Percentiles rank a stretch among this genome's conserved stretches.
These are phyloP conservation scores for Fusarium caatingaense DNA, from an alignment of 2,329 filamentous ascomycete species.

Conservation along the genomic window DNA sequence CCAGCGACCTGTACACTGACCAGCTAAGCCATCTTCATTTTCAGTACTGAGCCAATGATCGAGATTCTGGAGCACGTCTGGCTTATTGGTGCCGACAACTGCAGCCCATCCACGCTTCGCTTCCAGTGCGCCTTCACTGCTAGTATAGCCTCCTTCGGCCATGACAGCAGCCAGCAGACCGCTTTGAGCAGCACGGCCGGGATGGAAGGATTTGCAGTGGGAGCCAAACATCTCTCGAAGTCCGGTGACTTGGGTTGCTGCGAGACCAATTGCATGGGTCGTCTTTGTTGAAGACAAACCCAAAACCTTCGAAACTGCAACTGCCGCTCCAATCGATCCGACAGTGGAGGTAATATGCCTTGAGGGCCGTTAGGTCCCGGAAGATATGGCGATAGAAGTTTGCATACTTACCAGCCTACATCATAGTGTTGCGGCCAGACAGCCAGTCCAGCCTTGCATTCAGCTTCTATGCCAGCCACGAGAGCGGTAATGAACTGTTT, in stretches of 20 bases:
- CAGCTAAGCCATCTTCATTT: neutral
- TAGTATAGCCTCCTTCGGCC: constrained; percentile 6
- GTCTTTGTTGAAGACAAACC: neutral
- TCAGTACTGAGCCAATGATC: neutral
- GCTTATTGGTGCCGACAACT: neutral
- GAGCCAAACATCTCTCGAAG: constrained; percentile 14
- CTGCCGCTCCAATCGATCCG: neutral
- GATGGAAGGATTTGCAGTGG: constrained; percentile 6
- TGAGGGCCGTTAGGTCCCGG: rapidly evolving
- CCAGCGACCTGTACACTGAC: neutral
- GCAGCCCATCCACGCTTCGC: constrained; percentile 3
- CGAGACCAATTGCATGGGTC: neutral
- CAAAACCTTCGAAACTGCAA: neutral
- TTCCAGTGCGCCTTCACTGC: neutral
- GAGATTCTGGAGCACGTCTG: neutral
- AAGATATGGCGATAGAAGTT: too few species aligned
- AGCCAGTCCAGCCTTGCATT: constrained; percentile 3
- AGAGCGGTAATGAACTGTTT: neutral
- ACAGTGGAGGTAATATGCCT: constrained; percentile 1
- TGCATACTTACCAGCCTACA: constrained; percentile 3
- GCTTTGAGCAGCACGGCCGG: neutral
- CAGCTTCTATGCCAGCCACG: constrained; percentile 1
- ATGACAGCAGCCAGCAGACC: neutral
- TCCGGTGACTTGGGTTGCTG: neutral
- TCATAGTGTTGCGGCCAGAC: constrained; percentile 9